These are phyloP conservation scores for Phytophthora constricta DNA, from an alignment of 352 stramenopile species.

Conservation along the genomic window DNA sequence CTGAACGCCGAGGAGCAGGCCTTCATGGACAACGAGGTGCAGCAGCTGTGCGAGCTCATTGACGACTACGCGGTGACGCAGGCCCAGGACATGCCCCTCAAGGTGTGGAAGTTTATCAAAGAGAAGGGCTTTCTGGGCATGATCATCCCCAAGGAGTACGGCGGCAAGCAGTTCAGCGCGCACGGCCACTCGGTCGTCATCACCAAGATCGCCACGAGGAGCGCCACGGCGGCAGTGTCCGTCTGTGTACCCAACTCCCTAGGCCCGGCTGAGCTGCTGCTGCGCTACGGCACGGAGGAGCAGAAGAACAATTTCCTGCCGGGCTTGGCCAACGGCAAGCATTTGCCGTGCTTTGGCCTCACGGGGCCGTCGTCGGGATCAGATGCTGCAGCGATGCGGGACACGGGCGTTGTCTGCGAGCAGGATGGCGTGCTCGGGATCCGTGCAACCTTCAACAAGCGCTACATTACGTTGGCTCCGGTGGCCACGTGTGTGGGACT, in stretches of 20 bases:
- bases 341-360: slow-evolving; percentile 98
- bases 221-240: slow-evolving; percentile 90
- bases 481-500: slow-evolving; percentile 97
- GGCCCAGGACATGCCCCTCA: slow-evolving; percentile 92
- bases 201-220: slow-evolving; percentile 94
- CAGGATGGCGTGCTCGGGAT: slow-evolving; percentile 96
- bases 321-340: slow-evolving; percentile 92
- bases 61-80: slow-evolving; percentile 96
- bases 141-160: slow-evolving; percentile 98
- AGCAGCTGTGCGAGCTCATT: slow-evolving; percentile 95
- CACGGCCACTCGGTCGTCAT: slow-evolving; percentile 93
- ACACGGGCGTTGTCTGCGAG: slow-evolving; percentile 94
- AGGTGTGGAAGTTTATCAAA: slow-evolving; percentile 97
- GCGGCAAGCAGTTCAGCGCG: slow-evolving; percentile 89
- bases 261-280: slow-evolving; percentile 95
- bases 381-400: slow-evolving; percentile 95
- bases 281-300: slow-evolving; percentile 95
- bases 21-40: slow-evolving; percentile 97
- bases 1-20: slow-evolving; percentile 93
- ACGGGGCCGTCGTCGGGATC: slow-evolving; percentile 95
- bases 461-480: slow-evolving; percentile 98
- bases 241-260: slow-evolving; percentile 98
- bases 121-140: slow-evolving; percentile 97
- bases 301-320: slow-evolving; percentile 98
- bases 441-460: slow-evolving; percentile 97